Base-by-base conservation (phyloP, 345 rosid genomes). In the Populus euphratica region DNA sequence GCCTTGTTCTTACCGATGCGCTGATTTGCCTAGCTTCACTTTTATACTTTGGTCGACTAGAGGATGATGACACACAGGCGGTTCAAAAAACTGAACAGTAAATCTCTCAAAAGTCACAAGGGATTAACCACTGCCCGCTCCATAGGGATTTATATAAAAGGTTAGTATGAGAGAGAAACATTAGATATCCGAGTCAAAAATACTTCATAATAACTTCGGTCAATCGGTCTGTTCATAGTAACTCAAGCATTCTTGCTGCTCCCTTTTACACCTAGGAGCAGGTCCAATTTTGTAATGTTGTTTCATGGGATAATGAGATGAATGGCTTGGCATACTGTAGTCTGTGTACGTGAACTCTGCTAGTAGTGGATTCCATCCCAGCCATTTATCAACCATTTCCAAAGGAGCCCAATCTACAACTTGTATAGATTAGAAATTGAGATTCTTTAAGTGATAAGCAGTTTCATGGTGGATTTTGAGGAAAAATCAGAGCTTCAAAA, bases 1-100 rank as follows among this genome's bases (percentile, higher is more conserved):
- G 92, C 73, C 90, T 93, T 47, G 27, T 95, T 49, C 90, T 93
- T 36, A 82, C 87, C 0, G 97, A 92, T 61, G 27, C 82, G 67
- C 84, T 93, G 44, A 92, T 90, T 76, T 89, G 91, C 81, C 70
- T 92, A 79, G 92, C 93, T n/a, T 89, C 88, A 59, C 79, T 85
- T 54, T 93, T 86, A 87, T 86, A 85, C 79, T 61, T 65, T 39
- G 68, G 54, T n/a, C 23, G 29, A 75, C 72, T 1, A 17, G 36
- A 65, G 59, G 36, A 33, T 33, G 63, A 75, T 18, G 70, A 11
- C 5, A 35, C 63, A 72, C 41, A 4, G 75, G 2, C 0, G 0
- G 33, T 44, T 29, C 41, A 12, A 13, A 21, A 1, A 47, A 21
- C 23, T 21, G 39, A 36, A 25, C 18, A 4, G 11, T 35, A 36